A percentile compares a stretch with the other conserved stretches of the same genome.
phyloP scores from a whole-genome alignment of 306 rosid genomes.

The Chamaecrista fasciculata region DNA sequence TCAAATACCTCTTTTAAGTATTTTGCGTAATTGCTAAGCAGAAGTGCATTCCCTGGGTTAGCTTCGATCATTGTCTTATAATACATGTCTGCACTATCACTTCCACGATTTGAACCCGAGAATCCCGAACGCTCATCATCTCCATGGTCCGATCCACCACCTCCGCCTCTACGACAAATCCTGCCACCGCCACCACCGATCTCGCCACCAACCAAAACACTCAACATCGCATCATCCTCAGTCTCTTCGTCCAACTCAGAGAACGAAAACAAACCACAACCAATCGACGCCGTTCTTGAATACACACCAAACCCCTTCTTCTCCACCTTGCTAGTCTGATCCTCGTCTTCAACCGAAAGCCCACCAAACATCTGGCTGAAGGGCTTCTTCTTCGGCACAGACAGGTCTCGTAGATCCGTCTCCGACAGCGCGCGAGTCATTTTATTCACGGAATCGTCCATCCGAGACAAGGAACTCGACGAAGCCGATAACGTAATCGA shows the following conservation, averaged over 20 bases:
- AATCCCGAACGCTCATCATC: constrained; percentile 49
- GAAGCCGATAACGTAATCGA: constrained; percentile 42
- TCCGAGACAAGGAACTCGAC: constrained; percentile 26
- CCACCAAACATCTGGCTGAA: constrained; percentile 25
- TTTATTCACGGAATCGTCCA: constrained; percentile 27
- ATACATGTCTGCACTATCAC: constrained; percentile 48
- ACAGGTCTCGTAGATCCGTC: constrained; percentile 44
- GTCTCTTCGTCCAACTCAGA: constrained; percentile 39
- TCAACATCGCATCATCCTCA: constrained; percentile 28
- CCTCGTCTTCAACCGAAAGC: constrained; percentile 38
- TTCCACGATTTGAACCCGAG: constrained; percentile 56
- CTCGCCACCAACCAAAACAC: constrained; percentile 48
- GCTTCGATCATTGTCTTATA: constrained; percentile 68
- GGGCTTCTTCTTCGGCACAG: constrained; percentile 35
- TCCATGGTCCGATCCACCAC: constrained; percentile 51
- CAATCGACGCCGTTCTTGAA: constrained; percentile 44
- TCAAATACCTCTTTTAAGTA: constrained; percentile 71
- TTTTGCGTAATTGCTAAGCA: constrained; percentile 75
- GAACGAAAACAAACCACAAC: constrained; percentile 41
- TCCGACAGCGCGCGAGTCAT: constrained; percentile 49
- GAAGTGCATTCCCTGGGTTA: constrained; percentile 69
- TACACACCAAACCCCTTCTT: constrained; percentile 15
- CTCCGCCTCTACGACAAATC: constrained; percentile 32
- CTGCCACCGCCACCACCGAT: constrained; percentile 33
- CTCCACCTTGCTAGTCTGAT: background rate